Conservation (phyloP, 768 basidiomycete genomes). For the Psilocybe cubensis region DNA sequence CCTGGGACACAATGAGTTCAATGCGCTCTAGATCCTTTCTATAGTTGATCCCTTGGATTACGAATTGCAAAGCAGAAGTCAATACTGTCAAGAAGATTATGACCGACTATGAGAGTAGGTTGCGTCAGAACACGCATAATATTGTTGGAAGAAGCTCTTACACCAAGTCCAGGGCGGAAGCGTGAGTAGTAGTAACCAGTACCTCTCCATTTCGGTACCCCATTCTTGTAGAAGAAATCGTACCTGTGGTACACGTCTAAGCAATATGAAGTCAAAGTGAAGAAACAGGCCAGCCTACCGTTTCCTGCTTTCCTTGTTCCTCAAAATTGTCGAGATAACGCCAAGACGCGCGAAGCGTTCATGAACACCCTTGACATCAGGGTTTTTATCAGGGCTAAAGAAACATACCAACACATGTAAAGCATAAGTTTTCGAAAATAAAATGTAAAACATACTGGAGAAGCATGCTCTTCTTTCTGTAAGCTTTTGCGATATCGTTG, state of each 20-base stretch:
- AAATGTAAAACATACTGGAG: slow-evolving; percentile 73
- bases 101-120: slow-evolving; percentile 58
- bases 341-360: slow-evolving; percentile 94
- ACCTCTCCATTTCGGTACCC: slow-evolving; percentile 95
- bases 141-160: slow-evolving; percentile 32
- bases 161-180: slow-evolving; percentile 90
- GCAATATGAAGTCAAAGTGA: slow-evolving; percentile 7
- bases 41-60: slow-evolving; percentile 81
- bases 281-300: slow-evolving; percentile 50
- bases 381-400: slow-evolving; percentile 93
- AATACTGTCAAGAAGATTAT: slow-evolving; percentile 75
- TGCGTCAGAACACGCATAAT: slow-evolving; percentile 9
- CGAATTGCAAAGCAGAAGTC: slow-evolving; percentile 80
- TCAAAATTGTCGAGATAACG: slow-evolving; percentile 80
- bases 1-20: slow-evolving; percentile 58
- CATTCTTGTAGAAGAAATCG: slow-evolving; percentile 96
- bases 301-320: slow-evolving; percentile 74
- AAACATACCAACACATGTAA: background rate
- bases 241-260: slow-evolving; percentile 50
- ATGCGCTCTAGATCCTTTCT: slow-evolving; percentile 73
- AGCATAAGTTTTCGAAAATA: background rate
- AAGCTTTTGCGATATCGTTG: slow-evolving; percentile 84
- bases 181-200: slow-evolving; percentile 97
- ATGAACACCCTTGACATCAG: slow-evolving; percentile 76
- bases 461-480: slow-evolving; percentile 87